phyloP scores from a whole-genome alignment of 768 basidiomycete genomes.

The Tulasnella sp. region DNA sequence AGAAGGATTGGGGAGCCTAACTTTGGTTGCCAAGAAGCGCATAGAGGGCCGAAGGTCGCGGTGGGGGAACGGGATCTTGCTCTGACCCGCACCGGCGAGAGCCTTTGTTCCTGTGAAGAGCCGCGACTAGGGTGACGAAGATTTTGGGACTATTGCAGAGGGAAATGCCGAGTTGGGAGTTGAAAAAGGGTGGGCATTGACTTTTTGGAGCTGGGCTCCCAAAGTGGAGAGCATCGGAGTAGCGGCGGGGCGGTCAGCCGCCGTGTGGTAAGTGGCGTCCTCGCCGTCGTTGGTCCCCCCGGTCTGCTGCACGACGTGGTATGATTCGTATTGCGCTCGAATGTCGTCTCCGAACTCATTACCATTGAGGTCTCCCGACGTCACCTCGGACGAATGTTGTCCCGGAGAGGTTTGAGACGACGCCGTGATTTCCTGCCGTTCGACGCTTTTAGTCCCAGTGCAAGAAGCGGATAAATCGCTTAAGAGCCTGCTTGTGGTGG shows the following conservation, averaged over 20 bases:
- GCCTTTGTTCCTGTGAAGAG: constrained; percentile 85
- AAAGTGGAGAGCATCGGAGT: constrained; percentile 69
- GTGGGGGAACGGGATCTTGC: constrained; percentile 88
- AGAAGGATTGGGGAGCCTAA: constrained; percentile 91
- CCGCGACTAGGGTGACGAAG: constrained; percentile 86
- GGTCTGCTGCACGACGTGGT: neutral
- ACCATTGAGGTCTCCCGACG: no score
- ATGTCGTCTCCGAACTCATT: no score
- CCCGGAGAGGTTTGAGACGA: constrained; percentile 35
- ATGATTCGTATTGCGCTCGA: no score
- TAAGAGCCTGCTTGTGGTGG: no score
- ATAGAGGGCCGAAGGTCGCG: constrained; percentile 86
- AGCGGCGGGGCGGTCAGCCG: no score
- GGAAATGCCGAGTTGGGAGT: constrained; percentile 79
- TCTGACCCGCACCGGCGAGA: constrained; percentile 79
- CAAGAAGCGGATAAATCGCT: no score
- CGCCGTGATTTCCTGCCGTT: constrained; percentile 44
- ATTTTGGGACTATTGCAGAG: constrained; percentile 85
- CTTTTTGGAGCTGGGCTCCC: constrained; percentile 71
- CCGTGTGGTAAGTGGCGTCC: no score
- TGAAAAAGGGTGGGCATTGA: constrained; percentile 71
- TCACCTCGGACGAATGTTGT: constrained; percentile 34
- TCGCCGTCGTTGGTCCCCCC: no score
- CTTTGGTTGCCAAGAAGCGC: constrained; percentile 89
- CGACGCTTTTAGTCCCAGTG: no score